Evolutionary conservation across 2,329 filamentous ascomycete species (phyloP).

Genomic region (Diaporthe sp.): DNA sequence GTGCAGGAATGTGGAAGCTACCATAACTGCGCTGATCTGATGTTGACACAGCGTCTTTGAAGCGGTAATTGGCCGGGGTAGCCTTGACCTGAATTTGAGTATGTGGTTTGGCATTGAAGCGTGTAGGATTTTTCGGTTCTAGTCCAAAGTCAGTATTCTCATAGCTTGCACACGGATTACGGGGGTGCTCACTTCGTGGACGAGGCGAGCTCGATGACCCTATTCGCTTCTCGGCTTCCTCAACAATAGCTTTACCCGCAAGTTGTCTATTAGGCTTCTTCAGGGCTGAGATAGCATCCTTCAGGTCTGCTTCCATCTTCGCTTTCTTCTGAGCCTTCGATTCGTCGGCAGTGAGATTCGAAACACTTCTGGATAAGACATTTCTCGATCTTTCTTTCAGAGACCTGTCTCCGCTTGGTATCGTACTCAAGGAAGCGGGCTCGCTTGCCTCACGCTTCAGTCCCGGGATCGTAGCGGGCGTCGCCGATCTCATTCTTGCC

Average conservation of each 20-base stretch:
- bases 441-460: slow-evolving; percentile 81
- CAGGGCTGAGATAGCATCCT: slow-evolving; percentile 79
- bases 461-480: slow-evolving; percentile 70
- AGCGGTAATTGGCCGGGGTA: slow-evolving; percentile 69
- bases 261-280: slow-evolving; percentile 82
- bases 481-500: slow-evolving; percentile 77
- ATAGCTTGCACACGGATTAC: background rate
- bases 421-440: slow-evolving; percentile 63
- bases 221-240: slow-evolving; percentile 75
- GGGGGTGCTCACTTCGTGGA: slow-evolving; percentile 61
- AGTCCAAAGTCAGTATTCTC: slow-evolving; percentile 15
- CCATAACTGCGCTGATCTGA: slow-evolving; percentile 48
- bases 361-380: slow-evolving; percentile 57
- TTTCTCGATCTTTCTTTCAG: slow-evolving; percentile 60
- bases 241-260: slow-evolving; percentile 76
- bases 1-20: slow-evolving; percentile 42
- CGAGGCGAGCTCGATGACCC: slow-evolving; percentile 59
- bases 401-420: slow-evolving; percentile 59
- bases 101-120: slow-evolving; percentile 50
- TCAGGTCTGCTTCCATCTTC: slow-evolving; percentile 77
- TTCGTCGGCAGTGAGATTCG: slow-evolving; percentile 66
- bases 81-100: slow-evolving; percentile 66
- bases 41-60: slow-evolving; percentile 62
- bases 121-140: slow-evolving; percentile 68
- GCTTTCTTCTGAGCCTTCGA: slow-evolving; percentile 75